Evolutionary conservation across 176 grass and related monocot species (phyloP).

Genomic region (Musa beccarii): DNA sequence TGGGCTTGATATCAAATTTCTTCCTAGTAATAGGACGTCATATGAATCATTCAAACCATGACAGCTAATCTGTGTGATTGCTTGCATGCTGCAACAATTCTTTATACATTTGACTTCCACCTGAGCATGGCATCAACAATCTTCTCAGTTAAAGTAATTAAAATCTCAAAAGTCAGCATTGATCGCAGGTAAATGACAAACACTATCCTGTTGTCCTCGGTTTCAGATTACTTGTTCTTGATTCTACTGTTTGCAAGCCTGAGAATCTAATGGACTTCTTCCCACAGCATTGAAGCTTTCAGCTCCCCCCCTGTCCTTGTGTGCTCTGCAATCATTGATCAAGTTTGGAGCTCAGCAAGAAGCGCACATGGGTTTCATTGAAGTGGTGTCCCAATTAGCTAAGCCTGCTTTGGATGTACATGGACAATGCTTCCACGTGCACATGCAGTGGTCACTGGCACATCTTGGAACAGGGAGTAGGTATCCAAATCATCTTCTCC

Average conservation of each 20-base stretch:
- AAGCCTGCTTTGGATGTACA: constrained; percentile 7
- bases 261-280: not conserved
- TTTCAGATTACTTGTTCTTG: not conserved
- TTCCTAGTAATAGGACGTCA: too few species aligned
- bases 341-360: constrained; percentile 4
- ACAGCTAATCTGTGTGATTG: too few species aligned
- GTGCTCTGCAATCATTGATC: not conserved
- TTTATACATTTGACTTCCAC: too few species aligned
- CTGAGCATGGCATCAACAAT: too few species aligned
- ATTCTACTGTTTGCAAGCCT: not conserved
- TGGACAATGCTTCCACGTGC: not conserved
- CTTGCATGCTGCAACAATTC: too few species aligned
- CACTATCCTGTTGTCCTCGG: not conserved
- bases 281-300: not conserved
- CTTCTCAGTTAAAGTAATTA: too few species aligned
- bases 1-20: too few species aligned
- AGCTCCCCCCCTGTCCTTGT: not conserved
- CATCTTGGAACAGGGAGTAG: not conserved
- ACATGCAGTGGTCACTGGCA: not conserved
- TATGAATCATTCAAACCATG: too few species aligned
- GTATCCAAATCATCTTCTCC: constrained; percentile 5
- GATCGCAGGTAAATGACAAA: not conserved
- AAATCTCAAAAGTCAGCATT: not conserved
- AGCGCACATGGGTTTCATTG: constrained; percentile 9
- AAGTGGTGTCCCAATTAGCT: constrained; percentile 6